Conservation (phyloP, 1,139 yeast genomes). For the Yamadazyma dendronema region DNA sequence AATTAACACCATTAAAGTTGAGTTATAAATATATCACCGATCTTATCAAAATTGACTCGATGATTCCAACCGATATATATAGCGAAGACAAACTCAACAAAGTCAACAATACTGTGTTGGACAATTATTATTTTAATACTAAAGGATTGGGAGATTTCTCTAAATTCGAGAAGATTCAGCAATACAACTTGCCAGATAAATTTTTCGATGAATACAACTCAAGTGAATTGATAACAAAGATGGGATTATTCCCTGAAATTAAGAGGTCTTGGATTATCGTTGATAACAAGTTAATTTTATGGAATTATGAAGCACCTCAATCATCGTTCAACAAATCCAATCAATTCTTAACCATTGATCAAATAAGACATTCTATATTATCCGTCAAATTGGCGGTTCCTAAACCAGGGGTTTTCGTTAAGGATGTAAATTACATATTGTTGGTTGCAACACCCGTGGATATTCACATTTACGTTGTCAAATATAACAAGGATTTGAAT, state of each 20-base stretch:
- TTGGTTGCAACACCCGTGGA: slow-evolving; percentile 80
- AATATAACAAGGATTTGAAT: slow-evolving; percentile 48
- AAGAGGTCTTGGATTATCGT: slow-evolving; percentile 86
- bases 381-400: slow-evolving; percentile 79
- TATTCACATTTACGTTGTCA: slow-evolving; percentile 73
- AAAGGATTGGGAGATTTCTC: slow-evolving; percentile 54
- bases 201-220: slow-evolving; percentile 74
- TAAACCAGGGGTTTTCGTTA: slow-evolving; percentile 75
- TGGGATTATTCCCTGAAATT: slow-evolving; percentile 83
- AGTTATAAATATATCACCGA: slow-evolving; percentile 46
- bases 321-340: slow-evolving; percentile 48
- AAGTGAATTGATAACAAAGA: slow-evolving; percentile 65
- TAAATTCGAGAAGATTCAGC: slow-evolving; percentile 74
- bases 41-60: slow-evolving; percentile 44
- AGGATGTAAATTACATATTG: slow-evolving; percentile 68
- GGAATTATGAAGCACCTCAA: slow-evolving; percentile 72
- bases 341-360: slow-evolving; percentile 81
- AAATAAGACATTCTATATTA: slow-evolving; percentile 73
- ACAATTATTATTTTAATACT: slow-evolving; percentile 43
- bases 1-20: slow-evolving; percentile 42
- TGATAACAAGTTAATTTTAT: slow-evolving; percentile 77
- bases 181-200: slow-evolving; percentile 76
- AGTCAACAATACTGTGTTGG: slow-evolving; percentile 35
- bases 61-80: slow-evolving; percentile 46
- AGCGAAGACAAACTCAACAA: slow-evolving; percentile 39